A percentile compares a stretch with the other conserved stretches of the same genome.
Evolutionary conservation across 2,329 filamentous ascomycete species (phyloP).

Genomic region (Calonectria pteridis): DNA sequence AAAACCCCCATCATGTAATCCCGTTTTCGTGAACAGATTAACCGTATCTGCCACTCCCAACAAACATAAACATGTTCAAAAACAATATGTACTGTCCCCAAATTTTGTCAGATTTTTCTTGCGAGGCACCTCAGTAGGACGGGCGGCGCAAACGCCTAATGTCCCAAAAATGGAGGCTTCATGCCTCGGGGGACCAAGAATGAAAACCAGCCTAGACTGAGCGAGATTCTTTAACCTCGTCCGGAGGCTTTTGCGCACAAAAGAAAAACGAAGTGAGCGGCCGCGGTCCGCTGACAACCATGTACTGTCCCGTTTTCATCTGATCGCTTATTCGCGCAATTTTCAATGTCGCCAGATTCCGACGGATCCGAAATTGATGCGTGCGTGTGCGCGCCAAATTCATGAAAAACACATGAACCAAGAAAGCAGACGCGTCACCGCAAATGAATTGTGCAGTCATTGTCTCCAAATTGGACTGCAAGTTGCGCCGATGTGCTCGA

Average conservation of each 20-base stretch:
- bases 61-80: conserved; percentile 35
- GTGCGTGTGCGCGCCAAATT: not conserved
- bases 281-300: conserved; percentile 27
- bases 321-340: conserved; percentile 7
- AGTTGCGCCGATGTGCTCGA: conserved; percentile 3
- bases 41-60: conserved; percentile 36
- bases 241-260: conserved; percentile 33
- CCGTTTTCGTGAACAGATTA: conserved; percentile 45
- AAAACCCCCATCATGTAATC: conserved; percentile 49
- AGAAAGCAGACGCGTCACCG: not conserved
- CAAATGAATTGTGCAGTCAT: not conserved
- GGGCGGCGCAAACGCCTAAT: not conserved
- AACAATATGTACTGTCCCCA: conserved; percentile 47
- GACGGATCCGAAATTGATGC: not conserved
- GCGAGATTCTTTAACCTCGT: conserved; percentile 20
- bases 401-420: not conserved
- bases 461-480: conserved; percentile 13
- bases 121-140: conserved; percentile 7
- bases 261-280: conserved; percentile 30
- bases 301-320: conserved; percentile 26
- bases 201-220: conserved; percentile 22
- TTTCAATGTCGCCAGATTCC: conserved; percentile 12
- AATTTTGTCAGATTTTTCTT: conserved; percentile 40
- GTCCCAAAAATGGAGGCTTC: no score
- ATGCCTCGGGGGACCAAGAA: conserved; percentile 25